These are phyloP conservation scores for Erodium trifolium DNA, from an alignment of 441 rosid genomes.

Conservation along the genomic window DNA sequence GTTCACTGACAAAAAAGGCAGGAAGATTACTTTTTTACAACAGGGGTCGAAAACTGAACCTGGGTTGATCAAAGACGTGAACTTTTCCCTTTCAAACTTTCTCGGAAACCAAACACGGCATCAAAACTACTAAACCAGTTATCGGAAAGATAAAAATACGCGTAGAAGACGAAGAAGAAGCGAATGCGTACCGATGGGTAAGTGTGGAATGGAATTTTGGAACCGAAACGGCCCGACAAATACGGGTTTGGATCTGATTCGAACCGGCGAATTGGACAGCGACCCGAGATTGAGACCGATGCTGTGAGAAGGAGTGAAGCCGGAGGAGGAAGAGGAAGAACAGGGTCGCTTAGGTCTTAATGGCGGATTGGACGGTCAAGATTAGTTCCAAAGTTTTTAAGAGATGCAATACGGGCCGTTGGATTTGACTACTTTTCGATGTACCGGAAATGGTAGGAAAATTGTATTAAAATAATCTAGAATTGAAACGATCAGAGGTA, in stretches of 20 bases:
- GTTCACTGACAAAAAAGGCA: no score
- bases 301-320: neutral
- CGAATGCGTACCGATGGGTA: slow-evolving; percentile 2
- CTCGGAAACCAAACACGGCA: neutral
- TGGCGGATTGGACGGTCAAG: slow-evolving; percentile 19
- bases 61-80: neutral
- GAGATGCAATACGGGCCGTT: slow-evolving; percentile 8
- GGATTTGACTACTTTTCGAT: slow-evolving; percentile 10
- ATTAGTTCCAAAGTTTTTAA: neutral
- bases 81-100: neutral
- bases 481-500: no score
- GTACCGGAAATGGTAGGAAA: slow-evolving; percentile 23
- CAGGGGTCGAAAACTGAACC: no score
- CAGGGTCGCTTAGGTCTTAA: neutral
- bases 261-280: neutral
- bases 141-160: neutral
- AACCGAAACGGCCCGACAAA: neutral
- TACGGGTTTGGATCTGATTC: neutral
- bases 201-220: neutral
- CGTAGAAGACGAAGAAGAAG: no score
- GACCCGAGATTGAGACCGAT: neutral
- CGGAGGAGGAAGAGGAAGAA: neutral
- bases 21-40: no score
- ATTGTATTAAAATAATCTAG: no score
- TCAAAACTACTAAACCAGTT: neutral